Percentiles rank a stretch among this genome's conserved stretches.
Evolutionary conservation across 1,139 yeast genomes (phyloP).

Genomic region (Taphrina wiesneri): DNA sequence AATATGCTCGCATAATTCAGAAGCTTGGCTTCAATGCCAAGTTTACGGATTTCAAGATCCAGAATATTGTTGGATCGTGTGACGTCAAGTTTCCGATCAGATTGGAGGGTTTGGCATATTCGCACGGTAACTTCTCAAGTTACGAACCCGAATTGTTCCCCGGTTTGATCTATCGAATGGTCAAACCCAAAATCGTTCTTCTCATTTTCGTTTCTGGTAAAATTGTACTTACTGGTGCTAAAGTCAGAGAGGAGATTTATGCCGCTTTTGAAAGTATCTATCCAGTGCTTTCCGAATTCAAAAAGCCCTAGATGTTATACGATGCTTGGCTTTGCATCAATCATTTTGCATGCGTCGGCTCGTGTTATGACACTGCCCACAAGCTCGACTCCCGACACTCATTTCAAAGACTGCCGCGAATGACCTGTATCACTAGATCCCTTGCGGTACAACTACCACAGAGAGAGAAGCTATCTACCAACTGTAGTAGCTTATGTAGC

Average conservation of each 20-base stretch:
- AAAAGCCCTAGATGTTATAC: constrained; percentile 53
- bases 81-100: constrained; percentile 98
- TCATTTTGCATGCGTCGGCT: not conserved
- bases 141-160: constrained; percentile 99
- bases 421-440: not conserved
- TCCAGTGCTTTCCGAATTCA: constrained; percentile 96
- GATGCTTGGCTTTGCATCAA: constrained; percentile 2
- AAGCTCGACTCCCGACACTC: constrained; percentile 2
- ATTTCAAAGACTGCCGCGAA: not conserved
- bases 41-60: constrained; percentile 95
- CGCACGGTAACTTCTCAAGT: constrained; percentile 94
- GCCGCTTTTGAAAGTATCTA: constrained; percentile 95
- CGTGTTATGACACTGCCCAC: constrained; percentile 16
- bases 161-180: constrained; percentile 98
- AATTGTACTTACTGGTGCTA: constrained; percentile 97
- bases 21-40: constrained; percentile 90
- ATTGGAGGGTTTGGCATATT: constrained; percentile 94
- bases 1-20: constrained; percentile 96
- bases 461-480: not conserved
- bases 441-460: not conserved
- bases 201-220: constrained; percentile 96
- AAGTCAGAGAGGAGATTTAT: constrained; percentile 96
- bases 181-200: constrained; percentile 93
- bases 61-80: constrained; percentile 94
- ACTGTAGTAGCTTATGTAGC: not conserved